Percentiles rank a stretch among this genome's conserved stretches.
These are phyloP conservation scores for Stachybotrys chlorohalonatus DNA, from an alignment of 2,329 filamentous ascomycete genomes.

Conservation along the genomic window DNA sequence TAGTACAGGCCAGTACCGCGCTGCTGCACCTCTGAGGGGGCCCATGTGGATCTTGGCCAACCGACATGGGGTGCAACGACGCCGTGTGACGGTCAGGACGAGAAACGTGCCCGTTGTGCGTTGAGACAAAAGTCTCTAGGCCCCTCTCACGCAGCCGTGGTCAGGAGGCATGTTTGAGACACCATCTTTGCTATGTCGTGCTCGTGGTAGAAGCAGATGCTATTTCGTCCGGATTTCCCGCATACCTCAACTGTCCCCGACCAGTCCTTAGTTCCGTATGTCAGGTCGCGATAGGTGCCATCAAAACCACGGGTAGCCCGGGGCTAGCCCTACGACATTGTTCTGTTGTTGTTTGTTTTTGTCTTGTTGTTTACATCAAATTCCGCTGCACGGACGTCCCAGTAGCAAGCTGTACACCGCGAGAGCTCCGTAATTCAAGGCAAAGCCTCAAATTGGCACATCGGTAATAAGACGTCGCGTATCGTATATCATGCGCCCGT, in stretches of 20 bases:
- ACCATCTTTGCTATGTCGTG: background rate
- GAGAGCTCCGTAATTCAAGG: background rate
- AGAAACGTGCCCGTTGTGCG: conserved; percentile 1
- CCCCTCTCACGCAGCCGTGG: background rate
- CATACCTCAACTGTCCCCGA: too few relatives aligned
- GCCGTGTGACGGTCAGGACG: background rate
- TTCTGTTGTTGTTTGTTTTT: background rate
- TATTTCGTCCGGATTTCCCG: background rate
- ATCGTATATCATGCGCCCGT: background rate
- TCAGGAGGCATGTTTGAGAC: background rate
- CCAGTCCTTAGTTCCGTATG: too few relatives aligned
- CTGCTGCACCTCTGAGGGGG: background rate
- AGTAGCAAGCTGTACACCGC: background rate
- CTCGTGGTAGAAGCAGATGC: background rate
- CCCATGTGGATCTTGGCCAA: background rate
- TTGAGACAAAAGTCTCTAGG: background rate
- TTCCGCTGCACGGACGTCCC: background rate
- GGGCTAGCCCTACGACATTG: background rate
- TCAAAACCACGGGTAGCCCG: too few relatives aligned
- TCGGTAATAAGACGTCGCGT: background rate
- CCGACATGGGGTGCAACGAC: background rate
- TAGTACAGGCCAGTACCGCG: background rate
- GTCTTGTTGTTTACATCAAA: background rate
- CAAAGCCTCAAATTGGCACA: background rate
- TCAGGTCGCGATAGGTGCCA: too few relatives aligned